A percentile compares a stretch with the other conserved stretches of the same genome.
phyloP scores from a whole-genome alignment of 148 eudicot genomes.

The Spergularia bocconei region DNA sequence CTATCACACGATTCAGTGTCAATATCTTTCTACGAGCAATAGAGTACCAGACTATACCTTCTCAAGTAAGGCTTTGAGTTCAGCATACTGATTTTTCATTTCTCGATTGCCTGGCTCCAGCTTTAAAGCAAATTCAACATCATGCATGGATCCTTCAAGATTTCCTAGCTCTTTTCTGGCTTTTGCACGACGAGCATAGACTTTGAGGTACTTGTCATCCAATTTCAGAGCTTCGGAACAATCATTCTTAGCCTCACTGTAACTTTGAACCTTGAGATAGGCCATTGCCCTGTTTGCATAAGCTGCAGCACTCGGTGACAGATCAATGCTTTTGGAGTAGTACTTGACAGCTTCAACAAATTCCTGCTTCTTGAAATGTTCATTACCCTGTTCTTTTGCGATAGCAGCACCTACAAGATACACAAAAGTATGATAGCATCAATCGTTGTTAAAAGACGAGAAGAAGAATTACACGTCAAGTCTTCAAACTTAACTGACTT shows the following conservation, averaged over 20 bases:
- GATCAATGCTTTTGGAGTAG: no score
- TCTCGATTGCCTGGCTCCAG: constrained; percentile 77
- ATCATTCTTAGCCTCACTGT: constrained; percentile 80
- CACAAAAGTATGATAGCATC: background rate
- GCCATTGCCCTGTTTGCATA: constrained; percentile 96
- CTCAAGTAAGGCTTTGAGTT: constrained; percentile 57
- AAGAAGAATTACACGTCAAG: no score
- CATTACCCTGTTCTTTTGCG: constrained; percentile 56
- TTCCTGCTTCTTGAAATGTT: constrained; percentile 73
- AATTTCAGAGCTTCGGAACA: constrained; percentile 85
- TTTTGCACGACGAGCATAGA: constrained; percentile 75
- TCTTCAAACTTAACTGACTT: no score
- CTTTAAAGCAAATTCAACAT: constrained; percentile 75
- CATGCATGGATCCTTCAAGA: constrained; percentile 67
- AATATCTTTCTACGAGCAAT: no score
- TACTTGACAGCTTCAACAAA: constrained; percentile 76
- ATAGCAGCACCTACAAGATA: constrained; percentile 6
- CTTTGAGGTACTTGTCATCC: constrained; percentile 83
- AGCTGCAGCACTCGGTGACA: constrained; percentile 79
- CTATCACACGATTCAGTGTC: no score
- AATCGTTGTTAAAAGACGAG: no score
- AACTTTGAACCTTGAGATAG: constrained; percentile 68
- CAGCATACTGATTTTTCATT: constrained; percentile 61
- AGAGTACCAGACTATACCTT: constrained; percentile 39
- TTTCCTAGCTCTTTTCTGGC: constrained; percentile 81